Evolutionary conservation across 345 rosid species (phyloP).

Genomic region (Hypericum perforatum): DNA sequence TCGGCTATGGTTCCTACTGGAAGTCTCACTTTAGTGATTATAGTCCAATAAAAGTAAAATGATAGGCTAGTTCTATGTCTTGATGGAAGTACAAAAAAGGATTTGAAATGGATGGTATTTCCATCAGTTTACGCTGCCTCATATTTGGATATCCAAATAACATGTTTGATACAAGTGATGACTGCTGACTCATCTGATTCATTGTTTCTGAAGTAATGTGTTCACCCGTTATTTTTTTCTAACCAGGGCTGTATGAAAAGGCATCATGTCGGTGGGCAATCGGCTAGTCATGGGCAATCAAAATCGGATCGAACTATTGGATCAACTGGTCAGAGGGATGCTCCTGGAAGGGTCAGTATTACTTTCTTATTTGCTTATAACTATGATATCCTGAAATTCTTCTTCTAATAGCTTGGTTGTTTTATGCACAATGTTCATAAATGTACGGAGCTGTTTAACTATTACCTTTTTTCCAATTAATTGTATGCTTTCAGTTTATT

Average conservation of each 20-base stretch:
- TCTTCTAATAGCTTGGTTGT: background rate
- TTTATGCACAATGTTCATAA: background rate
- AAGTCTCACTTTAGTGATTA: too few relatives aligned
- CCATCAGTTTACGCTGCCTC: too few relatives aligned
- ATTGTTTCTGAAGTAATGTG: conserved; percentile 53
- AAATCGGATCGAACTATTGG: conserved; percentile 62
- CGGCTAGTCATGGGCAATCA: conserved; percentile 85
- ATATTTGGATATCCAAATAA: too few relatives aligned
- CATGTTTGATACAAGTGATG: too few relatives aligned
- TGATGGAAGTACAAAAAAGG: too few relatives aligned
- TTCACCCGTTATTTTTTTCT: conserved; percentile 55
- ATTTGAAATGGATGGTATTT: too few relatives aligned
- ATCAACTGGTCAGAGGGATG: conserved; percentile 96
- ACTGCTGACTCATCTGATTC: too few relatives aligned
- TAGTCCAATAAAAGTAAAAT: background rate
- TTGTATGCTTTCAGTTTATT: too few relatives aligned
- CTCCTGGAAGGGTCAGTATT: conserved; percentile 69
- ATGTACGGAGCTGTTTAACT: too few relatives aligned
- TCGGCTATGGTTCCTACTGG: too few relatives aligned
- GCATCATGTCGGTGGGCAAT: conserved; percentile 37
- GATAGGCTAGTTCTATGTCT: too few relatives aligned
- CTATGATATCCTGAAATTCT: background rate
- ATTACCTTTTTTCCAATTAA: too few relatives aligned
- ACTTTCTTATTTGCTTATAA: background rate
- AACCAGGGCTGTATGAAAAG: conserved; percentile 87